Conservation (phyloP, 192 early-diverging fungal genomes). For the Umbelopsis sp. region DNA sequence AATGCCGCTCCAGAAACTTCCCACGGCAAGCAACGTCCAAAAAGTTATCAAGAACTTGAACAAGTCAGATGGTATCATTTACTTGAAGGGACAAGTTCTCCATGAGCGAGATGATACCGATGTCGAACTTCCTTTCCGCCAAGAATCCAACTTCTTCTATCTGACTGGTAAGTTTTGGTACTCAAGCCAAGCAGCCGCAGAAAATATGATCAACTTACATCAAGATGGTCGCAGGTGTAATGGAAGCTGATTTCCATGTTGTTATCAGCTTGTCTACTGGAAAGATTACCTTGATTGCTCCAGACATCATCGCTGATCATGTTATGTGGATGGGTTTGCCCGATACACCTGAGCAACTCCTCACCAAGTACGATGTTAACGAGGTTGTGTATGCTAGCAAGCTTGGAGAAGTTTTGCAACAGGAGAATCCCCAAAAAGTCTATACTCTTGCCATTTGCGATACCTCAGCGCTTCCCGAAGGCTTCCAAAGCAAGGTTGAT, state of each 20-base stretch:
- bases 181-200: background rate
- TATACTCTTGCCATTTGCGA: slow-evolving; percentile 39
- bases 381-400: slow-evolving; percentile 63
- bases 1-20: slow-evolving; percentile 41
- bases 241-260: slow-evolving; percentile 72
- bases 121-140: slow-evolving; percentile 80
- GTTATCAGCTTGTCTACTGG: slow-evolving; percentile 66
- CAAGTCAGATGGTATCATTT: slow-evolving; percentile 58
- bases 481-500: slow-evolving; percentile 31
- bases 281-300: slow-evolving; percentile 68
- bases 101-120: slow-evolving; percentile 71
- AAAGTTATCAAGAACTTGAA: slow-evolving; percentile 62
- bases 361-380: slow-evolving; percentile 69
- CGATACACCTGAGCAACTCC: slow-evolving; percentile 53
- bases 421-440: slow-evolving; percentile 43
- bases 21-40: slow-evolving; percentile 64
- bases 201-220: background rate
- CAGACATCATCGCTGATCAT: slow-evolving; percentile 62
- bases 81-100: slow-evolving; percentile 56
- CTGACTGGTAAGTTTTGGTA: slow-evolving; percentile 51
- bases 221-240: slow-evolving; percentile 48
- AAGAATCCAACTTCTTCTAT: slow-evolving; percentile 89
- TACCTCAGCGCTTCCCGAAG: slow-evolving; percentile 25
- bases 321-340: slow-evolving; percentile 84
- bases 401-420: slow-evolving; percentile 45